Base-by-base conservation (phyloP, 1,284 basidiomycete species). In the Omphalotus olearius region DNA sequence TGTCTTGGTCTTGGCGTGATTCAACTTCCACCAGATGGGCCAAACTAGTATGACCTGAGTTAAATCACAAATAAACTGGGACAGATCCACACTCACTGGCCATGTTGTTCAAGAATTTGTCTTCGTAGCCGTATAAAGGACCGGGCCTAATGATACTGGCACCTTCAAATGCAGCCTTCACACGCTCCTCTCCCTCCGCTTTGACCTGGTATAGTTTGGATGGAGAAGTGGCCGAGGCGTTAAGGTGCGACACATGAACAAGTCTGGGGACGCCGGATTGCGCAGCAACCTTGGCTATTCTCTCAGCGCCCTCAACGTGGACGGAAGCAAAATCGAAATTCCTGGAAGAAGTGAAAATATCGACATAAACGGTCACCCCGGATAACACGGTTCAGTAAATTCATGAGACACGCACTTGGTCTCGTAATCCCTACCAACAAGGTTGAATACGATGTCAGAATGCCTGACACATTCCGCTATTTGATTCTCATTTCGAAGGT, bases 361-460 rank as follows among this genome's bases (percentile, higher is more conserved):
- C 9, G 11, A 51, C 36, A 51, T 51, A 30, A 41, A 20, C 13
- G 40, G 38, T 33, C 11, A 30, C 26, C 7, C 44, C 14, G 30
- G 30, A 45, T 40, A 39, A 38, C 20, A 41, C 36, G 17, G 37
- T 46, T 30, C 9, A 43, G 35, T 33, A 30, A 45, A 33, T 42
- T 33, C n/a, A 18, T 44, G 25, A 30, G 16, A 46, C 49, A 64
- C 77, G 53, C 58, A 91, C 91, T 93, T 93, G 53, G 93, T 99
- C 74, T 93, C 89, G 68, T 88, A 94, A 66, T 96, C 88, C 55
- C 93, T 76, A 25, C 93, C 93, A 48, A 88, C 83, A 51, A 96
- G 80, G 74, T 96, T 97, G 77, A 93, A 95, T n/a, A 98, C 97
- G 4, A 90, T 91, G 68, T 99, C 93, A 28, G 97, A 99, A 72